phyloP scores from a whole-genome alignment of 306 rosid genomes.

The Sindora glabra region DNA sequence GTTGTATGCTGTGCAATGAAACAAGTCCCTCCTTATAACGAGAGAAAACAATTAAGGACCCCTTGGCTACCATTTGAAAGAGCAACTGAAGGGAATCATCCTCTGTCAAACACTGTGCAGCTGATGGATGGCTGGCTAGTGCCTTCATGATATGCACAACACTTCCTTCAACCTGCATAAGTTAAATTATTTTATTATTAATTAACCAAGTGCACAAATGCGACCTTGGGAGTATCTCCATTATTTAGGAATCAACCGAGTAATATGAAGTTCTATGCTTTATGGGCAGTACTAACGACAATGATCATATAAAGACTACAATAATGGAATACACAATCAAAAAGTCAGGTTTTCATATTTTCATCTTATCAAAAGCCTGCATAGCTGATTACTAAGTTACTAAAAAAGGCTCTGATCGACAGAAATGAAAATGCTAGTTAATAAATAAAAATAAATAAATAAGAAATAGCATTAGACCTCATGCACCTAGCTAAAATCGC shows the following conservation, averaged over 20 bases:
- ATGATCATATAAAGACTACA: too few relatives aligned
- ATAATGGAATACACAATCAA: too few relatives aligned
- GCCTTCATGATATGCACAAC: conserved; percentile 99
- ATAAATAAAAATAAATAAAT: neutral
- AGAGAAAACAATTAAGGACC: conserved; percentile 71
- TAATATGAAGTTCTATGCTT: too few relatives aligned
- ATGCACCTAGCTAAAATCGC: too few relatives aligned
- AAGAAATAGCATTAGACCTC: too few relatives aligned
- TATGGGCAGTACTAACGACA: too few relatives aligned
- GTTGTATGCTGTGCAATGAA: conserved; percentile 94
- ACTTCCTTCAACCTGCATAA: conserved; percentile 80
- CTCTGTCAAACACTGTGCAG: conserved; percentile 90
- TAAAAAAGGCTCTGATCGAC: neutral
- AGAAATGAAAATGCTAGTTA: neutral
- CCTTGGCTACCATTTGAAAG: conserved; percentile 90
- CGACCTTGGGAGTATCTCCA: too few relatives aligned
- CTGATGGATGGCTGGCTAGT: conserved; percentile 85
- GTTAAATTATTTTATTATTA: conserved; percentile 14
- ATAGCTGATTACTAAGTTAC: too few relatives aligned
- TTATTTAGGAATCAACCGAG: too few relatives aligned
- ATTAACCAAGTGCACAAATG: neutral
- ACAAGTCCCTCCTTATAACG: conserved; percentile 86
- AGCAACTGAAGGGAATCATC: conserved; percentile 90
- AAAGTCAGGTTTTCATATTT: too few relatives aligned
- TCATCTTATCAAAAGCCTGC: too few relatives aligned